Evolutionary conservation across 495 filamentous ascomycete species (phyloP).

Genomic region (Tetracladium setigerum): DNA sequence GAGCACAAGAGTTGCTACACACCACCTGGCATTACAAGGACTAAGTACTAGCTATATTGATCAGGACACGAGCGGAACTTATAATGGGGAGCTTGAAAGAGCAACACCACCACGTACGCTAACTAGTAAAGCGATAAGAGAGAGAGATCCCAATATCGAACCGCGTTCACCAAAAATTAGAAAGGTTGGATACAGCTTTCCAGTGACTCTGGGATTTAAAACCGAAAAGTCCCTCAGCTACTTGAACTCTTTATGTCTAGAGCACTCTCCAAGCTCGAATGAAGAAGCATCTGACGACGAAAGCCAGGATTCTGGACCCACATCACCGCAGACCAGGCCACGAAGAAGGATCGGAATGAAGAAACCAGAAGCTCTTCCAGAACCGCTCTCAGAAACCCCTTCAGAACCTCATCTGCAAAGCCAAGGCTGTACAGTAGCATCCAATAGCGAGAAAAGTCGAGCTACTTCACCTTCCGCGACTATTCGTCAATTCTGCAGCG

Average conservation of each 20-base stretch:
- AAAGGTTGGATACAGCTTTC: slow-evolving; percentile 2
- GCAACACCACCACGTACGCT: neutral
- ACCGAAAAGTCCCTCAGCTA: slow-evolving; percentile 1
- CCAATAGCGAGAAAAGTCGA: too few relatives aligned
- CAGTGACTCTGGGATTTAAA: slow-evolving; percentile 7
- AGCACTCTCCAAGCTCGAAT: too few relatives aligned
- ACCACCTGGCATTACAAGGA: slow-evolving; percentile 3
- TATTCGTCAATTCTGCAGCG: too few relatives aligned
- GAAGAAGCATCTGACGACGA: neutral
- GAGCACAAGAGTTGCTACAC: slow-evolving; percentile 2
- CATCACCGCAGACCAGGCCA: too few relatives aligned
- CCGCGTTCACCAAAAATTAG: neutral
- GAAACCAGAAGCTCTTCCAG: neutral
- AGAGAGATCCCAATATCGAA: neutral
- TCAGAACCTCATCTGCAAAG: slow-evolving; percentile 8
- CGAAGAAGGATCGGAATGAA: too few relatives aligned
- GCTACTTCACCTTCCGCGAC: too few relatives aligned
- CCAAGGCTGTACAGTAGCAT: too few relatives aligned
- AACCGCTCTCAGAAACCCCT: neutral
- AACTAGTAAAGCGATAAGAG: neutral
- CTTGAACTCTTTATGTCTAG: slow-evolving; percentile 8
- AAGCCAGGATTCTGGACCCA: neutral
- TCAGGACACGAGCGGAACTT: slow-evolving; percentile 18
- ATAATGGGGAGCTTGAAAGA: slow-evolving; percentile 4
- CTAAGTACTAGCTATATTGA: slow-evolving; percentile 8